Percentiles rank a stretch among this genome's conserved stretches.
Evolutionary conservation across 1,284 basidiomycete genomes (phyloP).

Genomic region (Bondarzewia mesenterica): DNA sequence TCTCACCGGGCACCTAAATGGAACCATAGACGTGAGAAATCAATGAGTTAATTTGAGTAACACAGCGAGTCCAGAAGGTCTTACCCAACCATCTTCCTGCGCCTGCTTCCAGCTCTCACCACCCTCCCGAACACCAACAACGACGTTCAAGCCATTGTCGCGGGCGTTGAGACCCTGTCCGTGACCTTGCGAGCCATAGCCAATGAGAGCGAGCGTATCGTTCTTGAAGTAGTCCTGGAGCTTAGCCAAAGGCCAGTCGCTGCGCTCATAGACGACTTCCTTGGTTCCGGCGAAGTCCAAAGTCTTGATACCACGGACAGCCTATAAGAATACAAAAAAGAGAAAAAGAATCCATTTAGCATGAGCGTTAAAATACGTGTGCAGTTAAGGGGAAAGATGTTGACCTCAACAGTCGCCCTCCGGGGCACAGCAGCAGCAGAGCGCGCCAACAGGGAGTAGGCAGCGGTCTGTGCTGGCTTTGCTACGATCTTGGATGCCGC

Average conservation of each 20-base stretch:
- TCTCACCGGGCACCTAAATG: conserved; percentile 94
- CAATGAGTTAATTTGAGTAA: too few relatives aligned
- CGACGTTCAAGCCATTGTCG: conserved; percentile 98
- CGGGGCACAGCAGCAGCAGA: conserved; percentile 30
- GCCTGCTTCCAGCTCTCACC: conserved; percentile 98
- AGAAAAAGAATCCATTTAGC: too few relatives aligned
- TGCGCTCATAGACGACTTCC: conserved; percentile 95
- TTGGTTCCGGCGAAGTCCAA: conserved; percentile 96
- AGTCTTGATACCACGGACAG: conserved; percentile 85
- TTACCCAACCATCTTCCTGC: conserved; percentile 92
- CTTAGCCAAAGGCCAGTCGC: conserved; percentile 96
- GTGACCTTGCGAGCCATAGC: conserved; percentile 99
- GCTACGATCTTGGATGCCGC: conserved; percentile 34
- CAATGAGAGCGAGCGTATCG: conserved; percentile 97
- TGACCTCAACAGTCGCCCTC: conserved; percentile 19
- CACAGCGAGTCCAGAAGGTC: too few relatives aligned
- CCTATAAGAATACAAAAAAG: conserved; percentile 10
- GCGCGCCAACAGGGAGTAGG: conserved; percentile 68
- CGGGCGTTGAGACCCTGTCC: conserved; percentile 98
- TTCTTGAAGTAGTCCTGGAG: conserved; percentile 99
- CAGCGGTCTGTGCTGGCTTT: conserved; percentile 44
- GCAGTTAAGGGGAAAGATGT: too few relatives aligned
- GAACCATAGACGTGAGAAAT: too few relatives aligned
- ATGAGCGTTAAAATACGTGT: too few relatives aligned
- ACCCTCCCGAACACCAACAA: conserved; percentile 96